Evolutionary conservation across 1,139 yeast genomes (phyloP), one percentile per base, ranked within the genome.

Genomic region (Yamadazyma triangularis): DNA sequence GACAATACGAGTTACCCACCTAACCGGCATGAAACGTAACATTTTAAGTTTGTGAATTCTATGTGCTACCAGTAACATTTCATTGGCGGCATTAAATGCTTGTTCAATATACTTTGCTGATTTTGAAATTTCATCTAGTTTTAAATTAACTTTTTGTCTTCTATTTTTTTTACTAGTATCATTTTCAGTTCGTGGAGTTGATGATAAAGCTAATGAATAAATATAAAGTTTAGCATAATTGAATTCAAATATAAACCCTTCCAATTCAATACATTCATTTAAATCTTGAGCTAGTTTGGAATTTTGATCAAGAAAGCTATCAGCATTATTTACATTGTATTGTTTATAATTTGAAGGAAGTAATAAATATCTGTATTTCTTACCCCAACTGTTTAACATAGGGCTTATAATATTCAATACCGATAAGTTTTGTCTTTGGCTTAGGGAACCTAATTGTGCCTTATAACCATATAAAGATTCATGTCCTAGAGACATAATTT

Each of bases 1-100:
- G n/a, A 89, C 89, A 23, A 87, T 78, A 36, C 95, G 66, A 1
- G 88, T 83, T 4, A 84, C 79, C 95, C 96, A 88, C 40, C 96
- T 65, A 10, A 87, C 89, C 0, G 97, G 96, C 78, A 89, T 86
- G 48, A 73, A 83, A 38, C 79, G 65, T 32, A 86, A 60, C 63
- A 80, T 60, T 39, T 73, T 76, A 39, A 81, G 60, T 38, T 69
- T 66, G 47, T 82, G 87, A 3, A 86, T 79, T 25, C 94, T 61
- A 34, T 77, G 77, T 2, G 91, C 86, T 3, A 83, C 81, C 19
- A 74, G 70, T 23, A 88, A 58, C 53, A 86, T 75, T 47, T 84
- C 94, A 45, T 81, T 81, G 1, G 96, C 96, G 0, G 96, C 83
- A 36, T 70, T 76, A 41, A 83, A 85, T 0, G 96, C 96, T 40